Evolutionary conservation across 768 basidiomycete species (phyloP).

Genomic region (Scleroderma citrinum): DNA sequence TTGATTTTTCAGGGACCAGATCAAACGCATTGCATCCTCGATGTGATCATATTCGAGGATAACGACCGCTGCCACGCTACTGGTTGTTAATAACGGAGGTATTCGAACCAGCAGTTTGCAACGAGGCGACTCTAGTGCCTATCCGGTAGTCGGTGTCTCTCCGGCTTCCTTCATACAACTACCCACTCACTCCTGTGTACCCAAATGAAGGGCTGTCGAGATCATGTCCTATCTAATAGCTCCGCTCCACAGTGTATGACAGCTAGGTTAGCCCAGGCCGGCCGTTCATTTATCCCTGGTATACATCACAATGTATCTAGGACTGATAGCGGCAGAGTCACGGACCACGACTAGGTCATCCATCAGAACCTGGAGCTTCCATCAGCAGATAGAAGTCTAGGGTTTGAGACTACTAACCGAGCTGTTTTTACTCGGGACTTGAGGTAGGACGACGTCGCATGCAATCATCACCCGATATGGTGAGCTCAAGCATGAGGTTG

Average conservation of each 20-base stretch:
- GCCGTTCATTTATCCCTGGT: constrained; percentile 30
- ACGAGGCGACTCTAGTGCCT: constrained; percentile 22
- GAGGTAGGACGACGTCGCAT: constrained; percentile 46
- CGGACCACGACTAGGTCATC: constrained; percentile 50
- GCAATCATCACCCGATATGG: constrained; percentile 63
- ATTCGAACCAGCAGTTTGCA: constrained; percentile 17
- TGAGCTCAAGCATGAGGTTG: constrained; percentile 63
- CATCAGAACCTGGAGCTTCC: constrained; percentile 35
- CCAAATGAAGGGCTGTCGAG: constrained; percentile 18
- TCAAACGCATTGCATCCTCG: constrained; percentile 23
- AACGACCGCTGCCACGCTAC: not conserved
- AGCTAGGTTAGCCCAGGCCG: constrained; percentile 13
- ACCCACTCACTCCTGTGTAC: too few species aligned
- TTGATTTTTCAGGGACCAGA: constrained; percentile 18
- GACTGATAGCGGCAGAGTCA: constrained; percentile 48
- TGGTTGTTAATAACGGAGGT: constrained; percentile 13
- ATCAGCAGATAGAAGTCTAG: constrained; percentile 21
- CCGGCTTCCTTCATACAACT: constrained; percentile 20
- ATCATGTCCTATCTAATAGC: constrained; percentile 12
- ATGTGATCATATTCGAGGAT: constrained; percentile 16
- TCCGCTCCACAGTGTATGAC: constrained; percentile 9
- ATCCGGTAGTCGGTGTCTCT: constrained; percentile 11
- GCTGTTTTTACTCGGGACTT: constrained; percentile 16
- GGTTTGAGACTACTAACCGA: constrained; percentile 20
- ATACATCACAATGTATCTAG: constrained; percentile 57